phyloP scores from a whole-genome alignment of 345 rosid genomes.

The Eucalyptus cloeziana region DNA sequence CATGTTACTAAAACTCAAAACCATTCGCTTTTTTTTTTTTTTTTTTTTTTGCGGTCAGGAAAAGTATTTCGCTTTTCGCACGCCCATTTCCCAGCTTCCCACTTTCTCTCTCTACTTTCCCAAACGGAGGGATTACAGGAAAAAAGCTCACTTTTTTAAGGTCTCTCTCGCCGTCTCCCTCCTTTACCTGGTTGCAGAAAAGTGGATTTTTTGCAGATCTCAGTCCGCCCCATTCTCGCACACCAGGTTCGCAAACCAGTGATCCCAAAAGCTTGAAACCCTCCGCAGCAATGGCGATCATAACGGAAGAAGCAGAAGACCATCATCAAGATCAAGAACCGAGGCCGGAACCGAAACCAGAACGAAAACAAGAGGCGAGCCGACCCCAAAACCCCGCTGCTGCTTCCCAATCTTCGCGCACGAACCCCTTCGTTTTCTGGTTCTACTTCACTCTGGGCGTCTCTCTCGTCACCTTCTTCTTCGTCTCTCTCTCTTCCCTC shows the following conservation, averaged over 20 bases:
- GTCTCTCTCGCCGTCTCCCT: neutral
- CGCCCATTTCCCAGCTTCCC: no score
- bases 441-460: slow-evolving; percentile 49
- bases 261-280: neutral
- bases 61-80: no score
- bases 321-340: slow-evolving; percentile 2
- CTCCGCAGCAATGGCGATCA: slow-evolving; percentile 44
- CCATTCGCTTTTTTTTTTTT: neutral
- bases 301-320: slow-evolving; percentile 52
- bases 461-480: slow-evolving; percentile 42
- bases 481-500: slow-evolving; percentile 26
- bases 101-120: neutral
- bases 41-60: neutral
- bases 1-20: neutral
- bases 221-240: neutral
- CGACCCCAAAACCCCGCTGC: neutral
- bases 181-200: neutral
- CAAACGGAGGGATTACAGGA: neutral
- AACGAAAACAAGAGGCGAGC: neutral
- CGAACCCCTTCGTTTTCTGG: slow-evolving; percentile 68
- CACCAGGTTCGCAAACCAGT: neutral
- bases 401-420: neutral
- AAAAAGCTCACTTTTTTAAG: neutral
- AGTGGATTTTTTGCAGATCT: neutral
- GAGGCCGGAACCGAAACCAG: neutral